A percentile compares a stretch with the other conserved stretches of the same genome.
Evolutionary conservation across 257 asterid genomes (phyloP).

Genomic region (Solanum pimpinellifolium): DNA sequence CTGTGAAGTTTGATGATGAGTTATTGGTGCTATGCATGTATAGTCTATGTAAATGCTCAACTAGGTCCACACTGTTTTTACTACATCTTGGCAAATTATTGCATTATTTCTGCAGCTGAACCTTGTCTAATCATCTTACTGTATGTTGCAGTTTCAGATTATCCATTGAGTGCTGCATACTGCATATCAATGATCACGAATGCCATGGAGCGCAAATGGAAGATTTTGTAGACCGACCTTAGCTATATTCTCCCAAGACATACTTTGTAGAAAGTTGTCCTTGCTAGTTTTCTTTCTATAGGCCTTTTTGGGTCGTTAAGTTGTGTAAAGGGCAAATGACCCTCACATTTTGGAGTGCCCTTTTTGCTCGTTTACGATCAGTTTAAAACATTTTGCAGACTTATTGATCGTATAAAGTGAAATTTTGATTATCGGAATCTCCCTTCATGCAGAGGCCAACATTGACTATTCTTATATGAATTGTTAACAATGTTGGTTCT

Average conservation of each 20-base stretch:
- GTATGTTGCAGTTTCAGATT: slow-evolving; percentile 66
- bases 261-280: background rate
- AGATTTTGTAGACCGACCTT: slow-evolving; percentile 31
- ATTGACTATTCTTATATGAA: background rate
- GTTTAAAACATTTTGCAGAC: background rate
- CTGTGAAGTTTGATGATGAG: background rate
- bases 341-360: background rate
- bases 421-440: background rate
- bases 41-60: background rate
- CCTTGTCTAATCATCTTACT: background rate
- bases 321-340: background rate
- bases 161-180: slow-evolving; percentile 84
- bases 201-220: slow-evolving; percentile 70
- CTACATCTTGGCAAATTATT: background rate
- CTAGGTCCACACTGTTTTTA: background rate
- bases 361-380: background rate
- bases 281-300: background rate
- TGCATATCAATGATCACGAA: slow-evolving; percentile 66
- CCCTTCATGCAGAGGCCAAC: background rate
- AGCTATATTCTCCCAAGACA: background rate
- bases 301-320: background rate
- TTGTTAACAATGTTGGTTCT: background rate
- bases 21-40: background rate
- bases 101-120: background rate
- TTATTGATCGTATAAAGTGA: background rate